A percentile compares a stretch with the other conserved stretches of the same genome.
These are phyloP conservation scores for Metschnikowia vanudenii DNA, from an alignment of 805 yeast genomes.

Conservation along the genomic window DNA sequence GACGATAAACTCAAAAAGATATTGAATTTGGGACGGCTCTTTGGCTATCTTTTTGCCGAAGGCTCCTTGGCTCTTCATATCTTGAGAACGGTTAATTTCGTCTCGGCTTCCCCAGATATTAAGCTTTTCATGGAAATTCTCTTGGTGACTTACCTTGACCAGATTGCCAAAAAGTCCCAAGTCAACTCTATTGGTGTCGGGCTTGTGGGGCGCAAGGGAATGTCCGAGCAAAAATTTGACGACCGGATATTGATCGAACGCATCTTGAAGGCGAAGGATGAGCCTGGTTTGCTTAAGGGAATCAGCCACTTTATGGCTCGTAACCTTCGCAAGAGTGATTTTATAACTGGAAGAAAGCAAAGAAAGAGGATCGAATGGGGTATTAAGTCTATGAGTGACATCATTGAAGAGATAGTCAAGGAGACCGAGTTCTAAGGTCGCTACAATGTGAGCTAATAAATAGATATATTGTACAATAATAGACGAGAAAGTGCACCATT, in stretches of 20 bases:
- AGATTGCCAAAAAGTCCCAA: constrained; percentile 63
- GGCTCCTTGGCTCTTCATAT: constrained; percentile 72
- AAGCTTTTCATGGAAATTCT: constrained; percentile 71
- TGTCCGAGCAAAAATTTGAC: constrained; percentile 41
- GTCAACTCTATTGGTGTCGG: constrained; percentile 46
- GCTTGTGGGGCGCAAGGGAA: constrained; percentile 24
- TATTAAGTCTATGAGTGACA: constrained; percentile 50
- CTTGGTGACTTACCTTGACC: constrained; percentile 64
- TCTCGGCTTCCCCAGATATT: constrained; percentile 64
- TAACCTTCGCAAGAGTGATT: constrained; percentile 44
- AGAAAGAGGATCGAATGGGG: constrained; percentile 67
- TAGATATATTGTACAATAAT: too few species aligned
- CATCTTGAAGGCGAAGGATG: constrained; percentile 56
- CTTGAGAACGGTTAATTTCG: constrained; percentile 68
- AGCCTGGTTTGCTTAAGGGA: constrained; percentile 60
- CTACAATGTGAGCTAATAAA: too few species aligned
- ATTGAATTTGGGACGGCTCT: constrained; percentile 76
- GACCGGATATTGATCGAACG: constrained; percentile 50
- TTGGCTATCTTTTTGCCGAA: constrained; percentile 71
- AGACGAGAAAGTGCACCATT: neutral
- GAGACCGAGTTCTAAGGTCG: constrained; percentile 9
- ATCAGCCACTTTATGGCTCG: constrained; percentile 58
- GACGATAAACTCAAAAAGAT: constrained; percentile 56
- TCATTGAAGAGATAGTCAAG: constrained; percentile 44
- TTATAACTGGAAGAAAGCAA: constrained; percentile 55